phyloP scores from a whole-genome alignment of 257 asterid genomes.

The Rauvolfia tetraphylla region DNA sequence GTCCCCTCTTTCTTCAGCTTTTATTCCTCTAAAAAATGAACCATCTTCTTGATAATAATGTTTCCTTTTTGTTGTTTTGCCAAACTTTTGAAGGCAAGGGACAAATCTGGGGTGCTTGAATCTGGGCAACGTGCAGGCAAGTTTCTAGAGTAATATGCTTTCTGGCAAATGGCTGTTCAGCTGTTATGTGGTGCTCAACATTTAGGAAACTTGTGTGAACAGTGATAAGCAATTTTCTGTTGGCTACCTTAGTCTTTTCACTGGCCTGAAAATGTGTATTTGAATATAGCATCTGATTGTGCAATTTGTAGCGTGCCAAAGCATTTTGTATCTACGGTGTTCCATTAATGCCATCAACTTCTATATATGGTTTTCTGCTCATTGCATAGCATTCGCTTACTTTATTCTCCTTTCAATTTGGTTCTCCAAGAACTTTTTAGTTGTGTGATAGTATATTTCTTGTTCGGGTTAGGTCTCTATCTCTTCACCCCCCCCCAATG shows the following conservation, averaged over 20 bases:
- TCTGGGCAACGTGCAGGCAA: constrained; percentile 14
- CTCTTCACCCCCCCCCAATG: neutral
- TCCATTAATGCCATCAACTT: neutral
- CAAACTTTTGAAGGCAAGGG: neutral
- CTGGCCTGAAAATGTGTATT: no score
- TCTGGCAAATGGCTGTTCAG: neutral
- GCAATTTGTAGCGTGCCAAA: neutral
- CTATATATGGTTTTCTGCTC: neutral
- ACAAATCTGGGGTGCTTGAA: neutral
- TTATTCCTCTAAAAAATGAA: neutral
- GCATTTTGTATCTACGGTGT: neutral
- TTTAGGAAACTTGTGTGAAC: neutral
- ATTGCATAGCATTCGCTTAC: neutral
- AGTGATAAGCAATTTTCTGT: neutral
- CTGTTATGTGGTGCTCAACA: neutral
- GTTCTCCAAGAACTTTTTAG: neutral
- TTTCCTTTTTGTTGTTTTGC: neutral
- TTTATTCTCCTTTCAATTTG: neutral
- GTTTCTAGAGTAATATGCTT: constrained; percentile 1
- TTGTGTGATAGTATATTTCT: neutral
- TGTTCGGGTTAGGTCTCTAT: no score
- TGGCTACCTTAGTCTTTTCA: neutral
- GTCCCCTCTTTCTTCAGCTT: neutral
- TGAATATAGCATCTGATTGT: neutral
- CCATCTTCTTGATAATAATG: neutral